A percentile compares a stretch with the other conserved stretches of the same genome.
These are phyloP conservation scores for Falciphora oryzae DNA, from an alignment of 2,329 filamentous ascomycete species.

Conservation along the genomic window DNA sequence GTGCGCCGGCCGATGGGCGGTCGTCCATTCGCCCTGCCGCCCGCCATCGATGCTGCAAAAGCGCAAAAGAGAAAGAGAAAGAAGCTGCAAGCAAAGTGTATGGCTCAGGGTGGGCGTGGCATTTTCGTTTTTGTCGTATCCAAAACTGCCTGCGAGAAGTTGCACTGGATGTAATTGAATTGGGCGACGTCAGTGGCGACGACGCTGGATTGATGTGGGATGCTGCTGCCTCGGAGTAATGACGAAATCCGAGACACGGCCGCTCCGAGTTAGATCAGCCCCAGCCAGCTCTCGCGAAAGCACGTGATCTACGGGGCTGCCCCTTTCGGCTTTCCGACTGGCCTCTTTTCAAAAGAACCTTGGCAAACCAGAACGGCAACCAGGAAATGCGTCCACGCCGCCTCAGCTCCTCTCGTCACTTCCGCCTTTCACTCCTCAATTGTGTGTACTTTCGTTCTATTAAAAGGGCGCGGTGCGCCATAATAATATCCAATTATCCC, in stretches of 20 bases:
- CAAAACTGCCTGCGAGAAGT: not conserved
- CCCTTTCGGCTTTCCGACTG: not conserved
- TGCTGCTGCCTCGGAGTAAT: not conserved
- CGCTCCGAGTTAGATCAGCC: too few species aligned
- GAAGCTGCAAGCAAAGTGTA: not conserved
- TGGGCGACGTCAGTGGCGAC: too few species aligned
- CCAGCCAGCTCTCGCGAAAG: not conserved
- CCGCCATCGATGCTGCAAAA: not conserved
- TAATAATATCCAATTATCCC: too few species aligned
- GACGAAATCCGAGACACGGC: not conserved
- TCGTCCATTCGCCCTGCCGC: slow-evolving; percentile 1
- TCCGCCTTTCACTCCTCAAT: too few species aligned
- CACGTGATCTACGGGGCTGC: not conserved
- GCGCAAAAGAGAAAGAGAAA: not conserved
- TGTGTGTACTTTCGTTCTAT: too few species aligned
- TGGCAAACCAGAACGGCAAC: too few species aligned
- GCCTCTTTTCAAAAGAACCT: too few species aligned
- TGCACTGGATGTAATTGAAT: not conserved
- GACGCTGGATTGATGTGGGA: too few species aligned
- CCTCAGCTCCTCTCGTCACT: too few species aligned
- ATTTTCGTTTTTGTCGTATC: not conserved
- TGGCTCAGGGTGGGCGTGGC: not conserved
- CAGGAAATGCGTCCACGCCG: too few species aligned
- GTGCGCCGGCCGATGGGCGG: slow-evolving; percentile 4
- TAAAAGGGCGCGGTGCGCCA: too few species aligned